These are phyloP conservation scores for Umbelopsis isabellina DNA, from an alignment of 192 early-diverging fungal genomes.

Conservation along the genomic window DNA sequence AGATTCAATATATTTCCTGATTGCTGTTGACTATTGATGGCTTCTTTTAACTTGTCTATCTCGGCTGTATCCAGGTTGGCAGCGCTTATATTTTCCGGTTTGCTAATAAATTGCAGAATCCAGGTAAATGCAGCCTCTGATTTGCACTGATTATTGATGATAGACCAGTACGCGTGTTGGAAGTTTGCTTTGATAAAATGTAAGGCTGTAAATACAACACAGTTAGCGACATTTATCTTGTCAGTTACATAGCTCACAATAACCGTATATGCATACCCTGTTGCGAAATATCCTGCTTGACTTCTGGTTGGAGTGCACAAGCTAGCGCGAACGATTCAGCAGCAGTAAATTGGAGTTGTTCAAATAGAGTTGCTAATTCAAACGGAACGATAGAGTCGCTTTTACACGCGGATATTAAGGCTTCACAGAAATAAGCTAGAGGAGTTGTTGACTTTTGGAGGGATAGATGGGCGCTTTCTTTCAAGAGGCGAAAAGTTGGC, in stretches of 20 bases:
- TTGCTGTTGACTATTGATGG: not conserved
- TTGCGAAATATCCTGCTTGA: conserved; percentile 38
- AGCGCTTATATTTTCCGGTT: conserved; percentile 5
- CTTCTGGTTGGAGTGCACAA: conserved; percentile 42
- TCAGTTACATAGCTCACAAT: not conserved
- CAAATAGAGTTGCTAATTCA: conserved; percentile 45
- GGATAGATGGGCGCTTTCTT: conserved; percentile 25
- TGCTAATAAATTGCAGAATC: conserved; percentile 16
- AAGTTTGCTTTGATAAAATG: not conserved
- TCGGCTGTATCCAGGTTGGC: conserved; percentile 8
- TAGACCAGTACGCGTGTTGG: conserved; percentile 10
- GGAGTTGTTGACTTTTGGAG: not conserved
- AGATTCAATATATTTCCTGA: not conserved
- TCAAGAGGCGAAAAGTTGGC: conserved; percentile 23
- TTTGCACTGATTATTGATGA: conserved; percentile 17
- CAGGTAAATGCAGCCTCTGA: conserved; percentile 12
- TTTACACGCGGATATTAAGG: conserved; percentile 47
- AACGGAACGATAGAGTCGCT: conserved; percentile 48
- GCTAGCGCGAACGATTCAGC: conserved; percentile 44
- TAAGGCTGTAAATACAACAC: not conserved
- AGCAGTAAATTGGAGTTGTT: conserved; percentile 39
- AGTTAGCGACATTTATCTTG: not conserved
- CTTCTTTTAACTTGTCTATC: conserved; percentile 23
- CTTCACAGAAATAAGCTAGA: conserved; percentile 45
- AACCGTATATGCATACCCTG: not conserved